phyloP scores from a whole-genome alignment of 371 early-diverging fungal species.

The Coemansia sp. region DNA sequence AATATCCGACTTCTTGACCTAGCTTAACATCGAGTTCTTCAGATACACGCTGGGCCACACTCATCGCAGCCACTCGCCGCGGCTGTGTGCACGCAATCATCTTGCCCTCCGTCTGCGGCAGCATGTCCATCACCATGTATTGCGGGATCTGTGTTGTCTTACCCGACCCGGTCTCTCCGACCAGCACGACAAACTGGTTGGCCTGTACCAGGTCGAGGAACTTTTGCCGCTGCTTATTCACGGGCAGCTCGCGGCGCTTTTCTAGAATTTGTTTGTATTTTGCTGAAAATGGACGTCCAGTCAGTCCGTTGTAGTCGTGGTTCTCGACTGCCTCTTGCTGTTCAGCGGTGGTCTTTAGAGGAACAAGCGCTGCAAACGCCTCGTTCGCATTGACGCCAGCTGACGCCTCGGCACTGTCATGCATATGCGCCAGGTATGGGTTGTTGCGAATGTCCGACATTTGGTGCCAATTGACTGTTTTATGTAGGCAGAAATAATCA shows the following conservation, averaged over 20 bases:
- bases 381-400: constrained; percentile 8
- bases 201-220: constrained; percentile 82
- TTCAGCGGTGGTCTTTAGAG: constrained; percentile 61
- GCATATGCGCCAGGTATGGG: constrained; percentile 51
- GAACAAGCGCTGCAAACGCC: constrained; percentile 35
- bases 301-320: constrained; percentile 78
- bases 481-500: neutral
- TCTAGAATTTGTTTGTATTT: constrained; percentile 81
- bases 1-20: constrained; percentile 94
- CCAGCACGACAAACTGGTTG: constrained; percentile 86
- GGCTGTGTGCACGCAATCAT: constrained; percentile 98
- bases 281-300: constrained; percentile 70
- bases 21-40: constrained; percentile 89
- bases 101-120: constrained; percentile 85
- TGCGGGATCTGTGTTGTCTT: constrained; percentile 98
- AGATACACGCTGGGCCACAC: constrained; percentile 95
- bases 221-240: constrained; percentile 82
- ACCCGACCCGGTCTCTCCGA: constrained; percentile 86
- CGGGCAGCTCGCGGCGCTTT: constrained; percentile 83
- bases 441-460: constrained; percentile 34
- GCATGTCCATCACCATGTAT: constrained; percentile 86
- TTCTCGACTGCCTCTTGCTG: constrained; percentile 69
- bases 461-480: neutral
- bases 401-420: constrained; percentile 10
- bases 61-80: constrained; percentile 97